Evolutionary conservation across 2,329 filamentous ascomycete species (phyloP).

Genomic region (Incumbomyces lentus): DNA sequence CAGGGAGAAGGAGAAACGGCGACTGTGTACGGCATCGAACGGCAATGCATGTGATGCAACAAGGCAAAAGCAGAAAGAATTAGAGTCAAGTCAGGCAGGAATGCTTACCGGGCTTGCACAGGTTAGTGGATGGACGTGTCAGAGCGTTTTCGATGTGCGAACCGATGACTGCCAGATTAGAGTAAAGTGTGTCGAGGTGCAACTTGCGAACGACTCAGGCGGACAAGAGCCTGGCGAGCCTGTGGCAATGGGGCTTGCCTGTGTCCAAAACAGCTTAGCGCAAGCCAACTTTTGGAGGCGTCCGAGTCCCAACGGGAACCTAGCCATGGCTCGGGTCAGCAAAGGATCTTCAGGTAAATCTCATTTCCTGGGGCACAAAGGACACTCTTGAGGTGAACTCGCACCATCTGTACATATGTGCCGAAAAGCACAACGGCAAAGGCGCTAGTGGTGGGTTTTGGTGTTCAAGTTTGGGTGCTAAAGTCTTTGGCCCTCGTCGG

Average conservation of each 20-base stretch:
- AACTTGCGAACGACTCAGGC: conserved; percentile 6
- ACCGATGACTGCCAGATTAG: conserved; percentile 12
- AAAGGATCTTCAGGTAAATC: neutral
- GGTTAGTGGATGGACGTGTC: conserved; percentile 19
- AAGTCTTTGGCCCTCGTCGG: conserved; percentile 1
- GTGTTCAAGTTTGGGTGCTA: neutral
- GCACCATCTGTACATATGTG: neutral
- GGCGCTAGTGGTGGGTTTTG: conserved; percentile 10
- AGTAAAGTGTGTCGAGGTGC: conserved; percentile 5
- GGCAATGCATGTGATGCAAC: conserved; percentile 1
- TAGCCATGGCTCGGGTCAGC: neutral
- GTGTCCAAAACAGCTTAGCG: conserved; percentile 18
- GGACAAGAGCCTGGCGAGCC: neutral
- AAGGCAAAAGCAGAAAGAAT: conserved; percentile 7
- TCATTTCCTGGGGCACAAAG: no score
- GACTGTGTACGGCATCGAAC: neutral
- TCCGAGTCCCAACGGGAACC: no score
- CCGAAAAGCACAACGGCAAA: conserved; percentile 6
- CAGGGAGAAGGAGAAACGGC: neutral
- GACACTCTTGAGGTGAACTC: no score
- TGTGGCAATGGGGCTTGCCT: neutral
- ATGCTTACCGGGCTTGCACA: conserved; percentile 19
- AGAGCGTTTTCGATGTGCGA: conserved; percentile 21
- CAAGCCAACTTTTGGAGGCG: neutral
- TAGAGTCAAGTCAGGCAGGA: conserved; percentile 11